phyloP scores from a whole-genome alignment of 1,139 yeast genomes.

The Saccharomyces hybrid region DNA sequence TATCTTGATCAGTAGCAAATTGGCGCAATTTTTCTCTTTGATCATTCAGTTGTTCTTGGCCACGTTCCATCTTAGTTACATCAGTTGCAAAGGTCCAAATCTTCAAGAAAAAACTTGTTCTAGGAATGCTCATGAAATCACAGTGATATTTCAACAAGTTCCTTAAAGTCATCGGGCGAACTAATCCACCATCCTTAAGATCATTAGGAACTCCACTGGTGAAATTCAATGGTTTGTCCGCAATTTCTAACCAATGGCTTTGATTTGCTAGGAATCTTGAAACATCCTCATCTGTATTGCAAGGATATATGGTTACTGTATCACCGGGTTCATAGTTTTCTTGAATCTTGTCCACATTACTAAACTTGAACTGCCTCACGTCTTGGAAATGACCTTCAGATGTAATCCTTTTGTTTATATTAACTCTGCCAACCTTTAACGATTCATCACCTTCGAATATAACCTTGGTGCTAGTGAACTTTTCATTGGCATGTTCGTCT shows the following conservation, averaged over 20 bases:
- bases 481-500: not conserved
- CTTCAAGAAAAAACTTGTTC: slow-evolving; percentile 66
- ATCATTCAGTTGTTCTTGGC: slow-evolving; percentile 36
- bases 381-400: slow-evolving; percentile 77
- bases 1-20: slow-evolving; percentile 62
- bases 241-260: slow-evolving; percentile 57
- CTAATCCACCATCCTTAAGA: slow-evolving; percentile 51
- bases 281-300: slow-evolving; percentile 59
- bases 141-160: slow-evolving; percentile 69
- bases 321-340: slow-evolving; percentile 66
- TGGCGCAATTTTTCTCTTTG: slow-evolving; percentile 72
- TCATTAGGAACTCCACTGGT: slow-evolving; percentile 25
- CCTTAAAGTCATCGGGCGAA: slow-evolving; percentile 55
- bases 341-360: slow-evolving; percentile 18
- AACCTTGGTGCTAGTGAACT: slow-evolving; percentile 4
- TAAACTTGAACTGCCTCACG: slow-evolving; percentile 58
- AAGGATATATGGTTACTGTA: slow-evolving; percentile 67
- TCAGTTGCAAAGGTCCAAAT: slow-evolving; percentile 67
- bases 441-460: slow-evolving; percentile 19
- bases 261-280: slow-evolving; percentile 59
- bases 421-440: slow-evolving; percentile 39
- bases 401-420: slow-evolving; percentile 54
- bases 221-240: slow-evolving; percentile 41
- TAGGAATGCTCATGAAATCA: slow-evolving; percentile 77
- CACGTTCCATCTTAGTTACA: slow-evolving; percentile 20